phyloP scores from a whole-genome alignment of 805 yeast species.

The Pichia sporocuriosa region DNA sequence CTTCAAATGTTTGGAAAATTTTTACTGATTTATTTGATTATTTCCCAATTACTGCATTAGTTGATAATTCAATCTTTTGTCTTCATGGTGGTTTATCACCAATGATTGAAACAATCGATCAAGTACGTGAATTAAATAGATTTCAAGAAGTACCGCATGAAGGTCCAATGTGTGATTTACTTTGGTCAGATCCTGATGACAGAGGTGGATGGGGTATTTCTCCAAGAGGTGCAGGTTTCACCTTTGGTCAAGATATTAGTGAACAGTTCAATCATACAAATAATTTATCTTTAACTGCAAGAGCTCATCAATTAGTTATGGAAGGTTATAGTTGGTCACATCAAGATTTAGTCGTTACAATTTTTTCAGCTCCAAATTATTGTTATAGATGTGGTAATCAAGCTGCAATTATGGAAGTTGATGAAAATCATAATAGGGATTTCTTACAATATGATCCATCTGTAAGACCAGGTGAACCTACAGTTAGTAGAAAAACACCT shows the following conservation, averaged over 20 bases:
- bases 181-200: slow-evolving; percentile 98
- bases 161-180: slow-evolving; percentile 94
- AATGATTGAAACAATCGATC: slow-evolving; percentile 88
- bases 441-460: slow-evolving; percentile 94
- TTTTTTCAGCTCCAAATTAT: slow-evolving; percentile 92
- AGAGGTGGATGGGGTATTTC: slow-evolving; percentile 97
- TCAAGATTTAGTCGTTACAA: slow-evolving; percentile 89
- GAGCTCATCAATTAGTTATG: slow-evolving; percentile 98
- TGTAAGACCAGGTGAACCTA: slow-evolving; percentile 96
- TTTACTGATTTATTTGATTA: slow-evolving; percentile 90
- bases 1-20: slow-evolving; percentile 88
- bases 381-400: slow-evolving; percentile 97
- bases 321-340: slow-evolving; percentile 95
- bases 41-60: slow-evolving; percentile 88
- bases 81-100: slow-evolving; percentile 94
- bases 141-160: slow-evolving; percentile 96
- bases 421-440: slow-evolving; percentile 85
- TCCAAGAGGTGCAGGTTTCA: slow-evolving; percentile 98
- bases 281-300: slow-evolving; percentile 75
- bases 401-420: slow-evolving; percentile 97
- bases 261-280: slow-evolving; percentile 92
- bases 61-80: slow-evolving; percentile 85
- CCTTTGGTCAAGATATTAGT: slow-evolving; percentile 92
- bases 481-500: slow-evolving; percentile 94
- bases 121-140: slow-evolving; percentile 84